phyloP scores from a whole-genome alignment of 352 stramenopile genomes.

The Pythium insidiosum region DNA sequence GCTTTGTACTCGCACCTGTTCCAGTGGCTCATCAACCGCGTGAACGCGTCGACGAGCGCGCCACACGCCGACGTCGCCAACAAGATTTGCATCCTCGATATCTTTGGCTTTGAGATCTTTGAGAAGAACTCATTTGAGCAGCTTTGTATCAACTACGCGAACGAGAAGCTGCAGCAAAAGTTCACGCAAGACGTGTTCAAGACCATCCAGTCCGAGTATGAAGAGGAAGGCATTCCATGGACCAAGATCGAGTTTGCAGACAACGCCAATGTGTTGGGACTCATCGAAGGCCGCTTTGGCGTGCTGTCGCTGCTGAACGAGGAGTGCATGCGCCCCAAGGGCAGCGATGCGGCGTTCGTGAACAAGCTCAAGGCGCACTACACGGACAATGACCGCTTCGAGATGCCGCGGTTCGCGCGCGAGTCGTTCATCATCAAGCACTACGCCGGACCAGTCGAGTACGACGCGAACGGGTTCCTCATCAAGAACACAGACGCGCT shows the following conservation, averaged over 20 bases:
- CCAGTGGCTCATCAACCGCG: constrained; percentile 91
- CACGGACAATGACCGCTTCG: constrained; percentile 83
- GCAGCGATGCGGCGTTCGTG: constrained; percentile 76
- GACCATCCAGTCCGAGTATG: constrained; percentile 93
- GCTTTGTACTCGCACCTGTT: constrained; percentile 95
- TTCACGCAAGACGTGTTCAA: constrained; percentile 95
- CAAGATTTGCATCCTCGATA: constrained; percentile 92
- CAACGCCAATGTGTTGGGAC: constrained; percentile 87
- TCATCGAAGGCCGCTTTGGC: constrained; percentile 84
- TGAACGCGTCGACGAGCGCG: constrained; percentile 76
- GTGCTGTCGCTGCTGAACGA: constrained; percentile 94
- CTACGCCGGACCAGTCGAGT: constrained; percentile 94
- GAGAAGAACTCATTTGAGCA: constrained; percentile 96
- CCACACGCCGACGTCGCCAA: constrained; percentile 35
- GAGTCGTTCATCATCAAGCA: constrained; percentile 94
- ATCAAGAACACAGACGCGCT: constrained; percentile 96
- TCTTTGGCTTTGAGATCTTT: constrained; percentile 98
- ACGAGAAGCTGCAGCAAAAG: constrained; percentile 92
- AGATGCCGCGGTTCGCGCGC: constrained; percentile 69
- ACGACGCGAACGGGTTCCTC: constrained; percentile 91
- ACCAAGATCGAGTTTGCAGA: constrained; percentile 89
- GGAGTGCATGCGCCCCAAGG: constrained; percentile 86
- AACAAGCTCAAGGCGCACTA: constrained; percentile 88
- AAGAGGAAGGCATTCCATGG: constrained; percentile 92
- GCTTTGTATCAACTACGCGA: constrained; percentile 96